Evolutionary conservation across 495 filamentous ascomycete species (phyloP).

Genomic region (Penicillium antarcticum): DNA sequence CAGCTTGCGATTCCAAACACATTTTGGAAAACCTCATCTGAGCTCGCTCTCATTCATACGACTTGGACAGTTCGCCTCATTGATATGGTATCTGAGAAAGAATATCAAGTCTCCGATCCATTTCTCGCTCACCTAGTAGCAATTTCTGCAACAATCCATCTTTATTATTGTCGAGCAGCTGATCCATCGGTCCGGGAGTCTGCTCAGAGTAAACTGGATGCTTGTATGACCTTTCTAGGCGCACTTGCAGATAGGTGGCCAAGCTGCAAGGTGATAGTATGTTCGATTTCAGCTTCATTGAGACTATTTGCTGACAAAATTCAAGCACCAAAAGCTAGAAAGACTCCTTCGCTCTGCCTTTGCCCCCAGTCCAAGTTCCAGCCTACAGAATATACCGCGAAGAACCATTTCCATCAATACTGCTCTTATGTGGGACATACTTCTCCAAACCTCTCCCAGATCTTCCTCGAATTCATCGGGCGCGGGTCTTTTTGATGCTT

Average conservation of each 20-base stretch:
- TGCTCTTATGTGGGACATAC: conserved; percentile 44
- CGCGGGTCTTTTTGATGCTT: conserved; percentile 24
- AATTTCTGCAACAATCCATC: conserved; percentile 39
- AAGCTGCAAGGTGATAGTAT: conserved; percentile 30
- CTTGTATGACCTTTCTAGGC: conserved; percentile 34
- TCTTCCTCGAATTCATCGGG: conserved; percentile 9
- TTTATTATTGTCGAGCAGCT: conserved; percentile 42
- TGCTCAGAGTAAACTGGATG: conserved; percentile 34
- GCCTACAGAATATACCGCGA: conserved; percentile 28
- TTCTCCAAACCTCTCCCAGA: conserved; percentile 29
- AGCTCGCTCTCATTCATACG: conserved; percentile 39
- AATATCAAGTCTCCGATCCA: conserved; percentile 36
- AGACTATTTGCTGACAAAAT: neutral
- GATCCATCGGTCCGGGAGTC: conserved; percentile 36
- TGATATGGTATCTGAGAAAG: conserved; percentile 40
- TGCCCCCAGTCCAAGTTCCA: conserved; percentile 26
- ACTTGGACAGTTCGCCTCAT: conserved; percentile 44
- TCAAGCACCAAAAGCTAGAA: conserved; percentile 34
- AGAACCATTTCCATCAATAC: conserved; percentile 39
- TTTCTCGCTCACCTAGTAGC: conserved; percentile 39
- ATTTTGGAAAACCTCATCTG: conserved; percentile 43
- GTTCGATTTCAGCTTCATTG: neutral
- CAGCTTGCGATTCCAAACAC: conserved; percentile 43
- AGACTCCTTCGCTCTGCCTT: conserved; percentile 33
- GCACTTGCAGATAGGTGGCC: conserved; percentile 30